phyloP scores from a whole-genome alignment of 306 rosid species.

The Ceratonia siliqua region DNA sequence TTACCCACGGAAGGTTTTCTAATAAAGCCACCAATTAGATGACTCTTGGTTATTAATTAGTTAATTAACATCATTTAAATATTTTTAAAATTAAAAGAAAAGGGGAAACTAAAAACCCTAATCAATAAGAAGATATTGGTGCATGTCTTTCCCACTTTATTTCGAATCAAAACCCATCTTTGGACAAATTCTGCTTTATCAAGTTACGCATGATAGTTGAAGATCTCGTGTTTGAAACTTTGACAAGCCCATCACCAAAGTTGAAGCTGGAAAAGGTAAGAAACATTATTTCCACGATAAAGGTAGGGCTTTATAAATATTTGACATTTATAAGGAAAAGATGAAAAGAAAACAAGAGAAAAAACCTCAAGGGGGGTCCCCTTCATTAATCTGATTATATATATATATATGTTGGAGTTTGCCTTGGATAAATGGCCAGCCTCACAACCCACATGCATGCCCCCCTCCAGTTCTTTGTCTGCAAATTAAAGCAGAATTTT shows the following conservation, averaged over 20 bases:
- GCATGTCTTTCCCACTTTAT: background rate
- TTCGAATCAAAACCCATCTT: background rate
- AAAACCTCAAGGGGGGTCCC: background rate
- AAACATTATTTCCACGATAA: background rate
- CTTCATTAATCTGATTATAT: background rate
- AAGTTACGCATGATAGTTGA: background rate
- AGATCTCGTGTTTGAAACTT: background rate
- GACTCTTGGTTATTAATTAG: too few relatives aligned
- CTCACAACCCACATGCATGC: slow-evolving; percentile 2
- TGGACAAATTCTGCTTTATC: background rate
- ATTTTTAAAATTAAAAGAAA: background rate
- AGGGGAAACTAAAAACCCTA: too few relatives aligned
- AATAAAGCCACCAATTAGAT: too few relatives aligned
- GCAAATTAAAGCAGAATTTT: background rate
- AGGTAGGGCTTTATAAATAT: background rate
- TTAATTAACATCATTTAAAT: too few relatives aligned
- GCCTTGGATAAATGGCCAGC: background rate
- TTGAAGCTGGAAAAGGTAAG: background rate
- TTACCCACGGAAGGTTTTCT: too few relatives aligned
- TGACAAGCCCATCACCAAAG: slow-evolving; percentile 4
- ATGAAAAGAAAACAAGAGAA: background rate
- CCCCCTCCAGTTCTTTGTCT: background rate
- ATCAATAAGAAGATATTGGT: background rate
- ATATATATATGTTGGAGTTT: background rate
- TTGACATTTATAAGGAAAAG: background rate